Evolutionary conservation across 2,329 filamentous ascomycete genomes (phyloP), one percentile per base, ranked within the genome.

Genomic region (Rutstroemia sp.): DNA sequence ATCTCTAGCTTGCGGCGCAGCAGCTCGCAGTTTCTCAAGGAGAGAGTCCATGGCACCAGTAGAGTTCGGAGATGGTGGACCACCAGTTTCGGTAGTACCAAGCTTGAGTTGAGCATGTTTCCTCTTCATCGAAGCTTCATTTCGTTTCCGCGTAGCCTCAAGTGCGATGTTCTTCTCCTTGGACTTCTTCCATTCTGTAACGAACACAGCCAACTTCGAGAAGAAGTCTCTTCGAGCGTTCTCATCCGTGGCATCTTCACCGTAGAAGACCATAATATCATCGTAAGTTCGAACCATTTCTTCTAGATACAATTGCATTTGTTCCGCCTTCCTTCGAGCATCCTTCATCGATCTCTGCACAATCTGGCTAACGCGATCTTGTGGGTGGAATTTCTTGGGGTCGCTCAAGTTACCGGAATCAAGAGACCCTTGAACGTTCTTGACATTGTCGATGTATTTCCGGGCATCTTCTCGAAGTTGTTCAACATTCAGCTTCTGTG

Each of bases 321-420:
- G 94, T 72, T 96, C 92, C 2, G 94, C 91, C 77, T 97, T 99
- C 66, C 92, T 82, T 60, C 94, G 79, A 19, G 94, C 94, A 63
- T 99, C 94, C 76, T 96, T 97, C 92, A 99, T 97, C 63, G 82
- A 86, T 52, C 92, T 81, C 73, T 96, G 90, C 55, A 96, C 92
- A 37, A 97, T 80, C 72, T 95, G 89, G 61, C 87, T 88, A 45
- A 97, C 92, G 59, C 94, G 89, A 71, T 99, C 94, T 73, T 97
- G 90, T 18, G 94, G 92, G 69, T 99, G 94, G 79, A 99, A 99
- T 67, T 92, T 95, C 78, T 94, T 96, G 46, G 92, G 88, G 69
- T 99, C 94, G 69, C 90, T 96, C 61, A 99, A 77, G 71, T 96
- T 97, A 66, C 94, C 94, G 37, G 86, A 87, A 72, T 99, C 94